Evolutionary conservation across 2,329 filamentous ascomycete genomes (phyloP).

Genomic region (Fusarium xylarioides): DNA sequence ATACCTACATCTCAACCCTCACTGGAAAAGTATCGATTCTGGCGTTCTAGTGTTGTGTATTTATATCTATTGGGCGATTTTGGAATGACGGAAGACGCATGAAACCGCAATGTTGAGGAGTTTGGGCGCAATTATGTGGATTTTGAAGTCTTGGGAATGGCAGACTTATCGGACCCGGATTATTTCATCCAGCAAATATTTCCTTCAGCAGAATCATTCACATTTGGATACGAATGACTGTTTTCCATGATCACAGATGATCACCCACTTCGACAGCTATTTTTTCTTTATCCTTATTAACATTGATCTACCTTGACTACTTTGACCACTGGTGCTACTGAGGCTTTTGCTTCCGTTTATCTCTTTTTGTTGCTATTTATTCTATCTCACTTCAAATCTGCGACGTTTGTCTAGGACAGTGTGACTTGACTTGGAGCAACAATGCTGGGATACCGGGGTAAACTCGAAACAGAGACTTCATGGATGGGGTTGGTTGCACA

Average conservation of each 20-base stretch:
- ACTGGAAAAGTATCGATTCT: conserved; percentile 15
- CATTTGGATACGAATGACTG: conserved; percentile 10
- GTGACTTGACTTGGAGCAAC: not conserved
- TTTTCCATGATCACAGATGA: conserved; percentile 21
- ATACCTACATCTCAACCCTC: conserved; percentile 5
- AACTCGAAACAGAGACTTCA: not conserved
- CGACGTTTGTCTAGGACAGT: not conserved
- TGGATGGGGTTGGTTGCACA: not conserved
- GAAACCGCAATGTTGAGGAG: conserved; percentile 38
- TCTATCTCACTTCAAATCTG: not conserved
- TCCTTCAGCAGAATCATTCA: conserved; percentile 6
- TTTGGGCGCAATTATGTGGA: conserved; percentile 34
- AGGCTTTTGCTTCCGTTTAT: not conserved
- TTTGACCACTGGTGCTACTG: conserved; percentile 1
- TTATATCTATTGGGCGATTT: conserved; percentile 31
- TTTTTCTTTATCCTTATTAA: conserved; percentile 18
- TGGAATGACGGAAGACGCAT: conserved; percentile 29
- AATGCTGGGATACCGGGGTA: not conserved
- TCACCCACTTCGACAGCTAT: conserved; percentile 16
- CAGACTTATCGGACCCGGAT: conserved; percentile 5
- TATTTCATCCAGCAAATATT: conserved; percentile 21
- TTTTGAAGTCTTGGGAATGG: conserved; percentile 3
- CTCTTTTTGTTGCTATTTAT: not conserved
- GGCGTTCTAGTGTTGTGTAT: conserved; percentile 42
- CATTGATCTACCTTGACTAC: conserved; percentile 4